These are phyloP conservation scores for Turritis glabra DNA, from an alignment of 345 rosid species.

Conservation along the genomic window DNA sequence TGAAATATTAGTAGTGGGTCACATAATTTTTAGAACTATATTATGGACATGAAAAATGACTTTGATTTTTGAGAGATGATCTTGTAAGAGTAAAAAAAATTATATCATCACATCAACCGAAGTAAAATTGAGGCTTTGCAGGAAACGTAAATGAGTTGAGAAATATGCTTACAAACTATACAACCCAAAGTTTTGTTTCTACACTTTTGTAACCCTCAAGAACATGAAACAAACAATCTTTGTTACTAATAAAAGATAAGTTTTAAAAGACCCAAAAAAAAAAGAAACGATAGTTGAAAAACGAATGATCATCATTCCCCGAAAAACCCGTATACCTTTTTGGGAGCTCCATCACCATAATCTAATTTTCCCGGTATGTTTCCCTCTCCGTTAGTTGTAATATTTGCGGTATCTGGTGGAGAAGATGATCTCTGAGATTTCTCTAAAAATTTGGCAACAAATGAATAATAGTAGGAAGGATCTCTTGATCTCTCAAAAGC, in stretches of 20 bases:
- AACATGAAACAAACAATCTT: constrained; percentile 30
- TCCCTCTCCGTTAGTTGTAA: constrained; percentile 13
- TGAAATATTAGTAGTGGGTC: no score
- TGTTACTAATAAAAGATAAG: constrained; percentile 18
- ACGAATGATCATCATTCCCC: constrained; percentile 34
- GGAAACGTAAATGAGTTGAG: constrained; percentile 14
- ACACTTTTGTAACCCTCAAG: constrained; percentile 28
- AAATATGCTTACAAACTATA: constrained; percentile 37
- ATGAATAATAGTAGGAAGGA: constrained; percentile 25
- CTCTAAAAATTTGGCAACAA: constrained; percentile 35
- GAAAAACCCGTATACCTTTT: constrained; percentile 30
- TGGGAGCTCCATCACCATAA: constrained; percentile 21
- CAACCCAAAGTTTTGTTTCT: constrained; percentile 34
- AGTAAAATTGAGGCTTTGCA: background rate
- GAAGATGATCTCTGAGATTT: constrained; percentile 34
- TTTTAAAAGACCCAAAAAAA: constrained; percentile 11
- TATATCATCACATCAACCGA: background rate
- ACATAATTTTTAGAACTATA: no score
- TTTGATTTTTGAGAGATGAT: background rate
- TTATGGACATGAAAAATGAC: no score
- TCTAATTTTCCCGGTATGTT: background rate
- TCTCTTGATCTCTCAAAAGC: background rate
- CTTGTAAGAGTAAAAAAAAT: background rate
- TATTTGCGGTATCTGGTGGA: constrained; percentile 35
- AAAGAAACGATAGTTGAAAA: background rate